Evolutionary conservation across 148 eudicot species (phyloP).

Genomic region (Silene latifolia): DNA sequence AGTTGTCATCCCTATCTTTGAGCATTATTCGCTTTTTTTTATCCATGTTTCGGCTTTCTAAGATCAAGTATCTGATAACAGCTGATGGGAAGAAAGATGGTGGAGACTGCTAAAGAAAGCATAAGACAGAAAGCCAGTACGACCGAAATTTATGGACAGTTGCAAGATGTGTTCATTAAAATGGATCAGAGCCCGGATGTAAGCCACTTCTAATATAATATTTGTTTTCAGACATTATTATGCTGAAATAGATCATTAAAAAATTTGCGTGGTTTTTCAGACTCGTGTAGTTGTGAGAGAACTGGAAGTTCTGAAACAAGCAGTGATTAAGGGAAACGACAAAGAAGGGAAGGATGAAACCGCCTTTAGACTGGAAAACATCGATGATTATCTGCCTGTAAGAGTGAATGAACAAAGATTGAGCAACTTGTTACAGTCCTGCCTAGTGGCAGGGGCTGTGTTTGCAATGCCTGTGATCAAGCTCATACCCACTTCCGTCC

Average conservation of each 20-base stretch:
- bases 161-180: conserved; percentile 52
- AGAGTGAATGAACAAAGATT: conserved; percentile 81
- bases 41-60: background rate
- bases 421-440: conserved; percentile 71
- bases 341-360: conserved; percentile 33
- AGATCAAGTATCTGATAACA: conserved; percentile 14
- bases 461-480: conserved; percentile 66
- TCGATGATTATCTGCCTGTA: conserved; percentile 65
- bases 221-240: no score
- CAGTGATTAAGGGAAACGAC: conserved; percentile 48
- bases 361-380: conserved; percentile 52
- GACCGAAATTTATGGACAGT: conserved; percentile 48
- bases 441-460: conserved; percentile 49
- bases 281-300: conserved; percentile 34
- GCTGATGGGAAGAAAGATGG: conserved; percentile 45
- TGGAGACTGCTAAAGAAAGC: conserved; percentile 46
- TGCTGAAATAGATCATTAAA: background rate
- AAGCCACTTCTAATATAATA: conserved; percentile 13
- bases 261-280: conserved; percentile 12
- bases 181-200: conserved; percentile 46
- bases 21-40: no score
- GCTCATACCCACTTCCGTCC: conserved; percentile 75
- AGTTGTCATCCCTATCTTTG: no score
- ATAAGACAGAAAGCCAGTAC: conserved; percentile 34
- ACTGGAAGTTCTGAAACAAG: conserved; percentile 48